phyloP scores from a whole-genome alignment of 257 asterid species.

The Nicotiana paniculata region DNA sequence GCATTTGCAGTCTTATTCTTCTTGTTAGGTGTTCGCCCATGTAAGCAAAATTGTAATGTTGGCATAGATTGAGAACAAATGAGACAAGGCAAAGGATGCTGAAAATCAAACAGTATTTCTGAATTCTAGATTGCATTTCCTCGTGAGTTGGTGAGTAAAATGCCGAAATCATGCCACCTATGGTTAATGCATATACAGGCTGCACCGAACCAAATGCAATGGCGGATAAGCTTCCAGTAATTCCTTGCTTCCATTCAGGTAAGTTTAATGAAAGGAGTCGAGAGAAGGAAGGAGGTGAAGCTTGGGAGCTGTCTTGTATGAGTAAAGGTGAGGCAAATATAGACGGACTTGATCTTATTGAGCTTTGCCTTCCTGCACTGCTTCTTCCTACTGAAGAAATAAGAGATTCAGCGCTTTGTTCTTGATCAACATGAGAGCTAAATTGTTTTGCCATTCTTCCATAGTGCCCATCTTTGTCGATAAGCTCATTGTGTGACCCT shows the following conservation, averaged over 20 bases:
- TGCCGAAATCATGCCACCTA: constrained; percentile 77
- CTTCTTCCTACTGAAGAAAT: constrained; percentile 43
- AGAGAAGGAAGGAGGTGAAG: constrained; percentile 39
- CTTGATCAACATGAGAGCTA: constrained; percentile 47
- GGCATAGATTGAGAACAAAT: constrained; percentile 48
- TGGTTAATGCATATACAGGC: constrained; percentile 70
- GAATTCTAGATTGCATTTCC: constrained; percentile 52
- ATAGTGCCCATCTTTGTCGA: constrained; percentile 53
- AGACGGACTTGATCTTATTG: constrained; percentile 56
- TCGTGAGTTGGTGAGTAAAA: constrained; percentile 49
- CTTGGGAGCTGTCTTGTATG: not conserved
- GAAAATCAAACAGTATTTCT: constrained; percentile 43
- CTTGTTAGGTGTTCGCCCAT: constrained; percentile 73
- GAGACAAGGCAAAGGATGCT: constrained; percentile 51
- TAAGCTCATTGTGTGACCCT: constrained; percentile 63
- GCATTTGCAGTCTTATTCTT: constrained; percentile 49
- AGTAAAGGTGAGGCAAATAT: constrained; percentile 43
- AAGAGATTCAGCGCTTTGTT: constrained; percentile 22
- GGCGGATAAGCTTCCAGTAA: constrained; percentile 60
- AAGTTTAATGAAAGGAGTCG: constrained; percentile 48
- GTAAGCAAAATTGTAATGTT: constrained; percentile 70
- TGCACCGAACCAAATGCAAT: constrained; percentile 63
- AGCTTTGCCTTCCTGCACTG: constrained; percentile 44
- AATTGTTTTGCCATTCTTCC: constrained; percentile 53
- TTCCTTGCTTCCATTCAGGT: constrained; percentile 75